Percentiles rank a stretch among this genome's conserved stretches.
Evolutionary conservation across 2,329 filamentous ascomycete genomes (phyloP).

Genomic region (Aaosphaeria arxii): DNA sequence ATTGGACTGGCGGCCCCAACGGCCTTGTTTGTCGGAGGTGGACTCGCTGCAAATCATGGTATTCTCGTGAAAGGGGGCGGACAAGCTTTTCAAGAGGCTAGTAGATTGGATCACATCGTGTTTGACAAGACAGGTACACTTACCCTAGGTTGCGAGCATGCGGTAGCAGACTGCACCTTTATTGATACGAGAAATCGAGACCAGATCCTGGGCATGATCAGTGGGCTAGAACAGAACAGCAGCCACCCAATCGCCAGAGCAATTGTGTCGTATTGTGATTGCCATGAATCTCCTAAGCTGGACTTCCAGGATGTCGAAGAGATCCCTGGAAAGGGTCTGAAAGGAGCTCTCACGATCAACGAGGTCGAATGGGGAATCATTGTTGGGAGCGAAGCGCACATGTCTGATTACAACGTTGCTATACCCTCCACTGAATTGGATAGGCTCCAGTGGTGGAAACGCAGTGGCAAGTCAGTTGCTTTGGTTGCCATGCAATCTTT

Average conservation of each 20-base stretch:
- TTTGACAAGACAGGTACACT: constrained; percentile 90
- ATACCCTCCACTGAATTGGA: constrained; percentile 17
- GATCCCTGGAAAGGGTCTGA: constrained; percentile 68
- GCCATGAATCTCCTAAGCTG: constrained; percentile 13
- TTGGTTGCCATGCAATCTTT: constrained; percentile 29
- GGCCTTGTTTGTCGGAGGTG: constrained; percentile 77
- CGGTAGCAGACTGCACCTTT: constrained; percentile 57
- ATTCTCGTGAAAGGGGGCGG: constrained; percentile 82
- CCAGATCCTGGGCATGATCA: constrained; percentile 54
- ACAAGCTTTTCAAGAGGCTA: constrained; percentile 82
- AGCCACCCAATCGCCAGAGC: constrained; percentile 73
- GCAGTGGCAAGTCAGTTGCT: constrained; percentile 41
- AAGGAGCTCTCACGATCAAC: constrained; percentile 49
- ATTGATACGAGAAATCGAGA: constrained; percentile 26
- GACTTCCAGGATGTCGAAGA: constrained; percentile 53
- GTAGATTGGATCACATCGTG: constrained; percentile 71
- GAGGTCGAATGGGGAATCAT: constrained; percentile 45
- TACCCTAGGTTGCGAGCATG: constrained; percentile 69
- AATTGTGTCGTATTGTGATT: constrained; percentile 61
- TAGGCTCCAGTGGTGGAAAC: constrained; percentile 39
- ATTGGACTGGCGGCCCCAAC: constrained; percentile 83
- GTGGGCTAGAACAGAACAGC: constrained; percentile 66
- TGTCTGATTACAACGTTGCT: constrained; percentile 43
- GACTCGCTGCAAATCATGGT: constrained; percentile 73
- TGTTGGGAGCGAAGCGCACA: constrained; percentile 71